Conservation (phyloP, 225 moss, liverwort and hornwort species). For the Takakia lepidozioides region DNA sequence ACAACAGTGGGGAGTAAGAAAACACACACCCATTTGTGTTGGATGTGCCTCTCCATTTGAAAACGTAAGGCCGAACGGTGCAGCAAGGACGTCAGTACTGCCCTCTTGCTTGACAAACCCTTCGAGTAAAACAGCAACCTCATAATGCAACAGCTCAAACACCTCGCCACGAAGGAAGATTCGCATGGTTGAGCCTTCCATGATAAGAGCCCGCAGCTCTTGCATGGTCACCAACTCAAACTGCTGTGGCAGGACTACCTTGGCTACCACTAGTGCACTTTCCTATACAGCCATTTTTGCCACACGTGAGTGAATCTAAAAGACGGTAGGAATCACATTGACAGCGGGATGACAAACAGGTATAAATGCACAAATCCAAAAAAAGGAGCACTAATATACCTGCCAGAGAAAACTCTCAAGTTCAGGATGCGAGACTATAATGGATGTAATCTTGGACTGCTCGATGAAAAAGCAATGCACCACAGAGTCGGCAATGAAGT, state of each 20-base stretch:
- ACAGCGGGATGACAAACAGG: no score
- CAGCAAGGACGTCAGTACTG: slow-evolving; percentile 51
- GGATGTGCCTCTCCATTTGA: slow-evolving; percentile 1
- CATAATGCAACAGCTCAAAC: slow-evolving; percentile 51
- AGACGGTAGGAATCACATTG: no score
- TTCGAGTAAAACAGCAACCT: slow-evolving; percentile 76
- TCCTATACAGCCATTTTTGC: slow-evolving; percentile 34
- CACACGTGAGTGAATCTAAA: no score
- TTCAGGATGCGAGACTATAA: slow-evolving; percentile 21
- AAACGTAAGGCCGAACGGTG: slow-evolving; percentile 60
- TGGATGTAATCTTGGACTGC: slow-evolving; percentile 32
- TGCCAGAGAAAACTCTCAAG: slow-evolving; percentile 93
- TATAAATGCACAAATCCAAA: no score
- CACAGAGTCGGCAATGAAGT: slow-evolving; percentile 62
- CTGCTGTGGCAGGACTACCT: slow-evolving; percentile 56
- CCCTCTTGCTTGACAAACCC: slow-evolving; percentile 77
- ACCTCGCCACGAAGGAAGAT: slow-evolving; percentile 77
- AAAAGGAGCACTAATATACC: slow-evolving; percentile 20
- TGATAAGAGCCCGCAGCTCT: slow-evolving; percentile 58
- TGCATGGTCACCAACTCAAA: slow-evolving; percentile 70
- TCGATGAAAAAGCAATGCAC: slow-evolving; percentile 82
- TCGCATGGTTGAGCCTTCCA: slow-evolving; percentile 55
- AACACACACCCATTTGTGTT: slow-evolving; percentile 8
- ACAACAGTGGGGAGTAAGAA: no score
- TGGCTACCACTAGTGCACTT: slow-evolving; percentile 70